Evolutionary conservation across 306 rosid genomes (phyloP).

Genomic region (Erythrophleum fordii): DNA sequence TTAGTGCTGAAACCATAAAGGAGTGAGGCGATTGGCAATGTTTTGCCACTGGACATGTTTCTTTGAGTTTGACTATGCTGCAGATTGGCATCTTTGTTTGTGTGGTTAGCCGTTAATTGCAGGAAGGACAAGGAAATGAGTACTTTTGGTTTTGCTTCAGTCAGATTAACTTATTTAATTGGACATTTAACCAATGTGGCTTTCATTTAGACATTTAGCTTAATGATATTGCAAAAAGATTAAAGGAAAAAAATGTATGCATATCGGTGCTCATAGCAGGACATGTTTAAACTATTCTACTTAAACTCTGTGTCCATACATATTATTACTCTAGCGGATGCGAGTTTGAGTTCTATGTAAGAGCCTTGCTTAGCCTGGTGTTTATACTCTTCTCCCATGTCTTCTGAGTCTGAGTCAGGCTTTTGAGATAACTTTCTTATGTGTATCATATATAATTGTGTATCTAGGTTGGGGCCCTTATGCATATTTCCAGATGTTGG

Average conservation of each 20-base stretch:
- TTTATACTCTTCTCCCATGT: not conserved
- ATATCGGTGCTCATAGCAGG: conserved; percentile 8
- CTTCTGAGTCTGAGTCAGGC: conserved; percentile 7
- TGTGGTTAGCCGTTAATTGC: not conserved
- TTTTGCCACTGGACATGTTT: not conserved
- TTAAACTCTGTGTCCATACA: not conserved
- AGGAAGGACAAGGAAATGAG: not conserved
- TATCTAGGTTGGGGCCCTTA: conserved; percentile 88
- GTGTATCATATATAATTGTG: not conserved
- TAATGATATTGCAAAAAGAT: not conserved
- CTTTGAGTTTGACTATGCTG: conserved; percentile 9
- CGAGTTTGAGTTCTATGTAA: not conserved
- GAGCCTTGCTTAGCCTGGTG: not conserved
- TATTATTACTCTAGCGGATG: not conserved
- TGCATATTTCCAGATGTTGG: conserved; percentile 80
- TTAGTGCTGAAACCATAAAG: not conserved
- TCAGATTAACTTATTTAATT: not conserved
- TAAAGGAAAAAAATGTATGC: not conserved
- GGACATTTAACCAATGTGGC: not conserved
- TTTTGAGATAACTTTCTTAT: not conserved
- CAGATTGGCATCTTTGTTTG: conserved; percentile 6
- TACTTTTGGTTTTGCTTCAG: not conserved
- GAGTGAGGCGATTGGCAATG: not conserved
- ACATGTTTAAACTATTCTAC: not conserved
- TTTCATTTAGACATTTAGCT: not conserved